Evolutionary conservation across 192 early-diverging fungal species (phyloP), one percentile per base, ranked within the genome.

Genomic region (Pecoramyces ruminantium): DNA sequence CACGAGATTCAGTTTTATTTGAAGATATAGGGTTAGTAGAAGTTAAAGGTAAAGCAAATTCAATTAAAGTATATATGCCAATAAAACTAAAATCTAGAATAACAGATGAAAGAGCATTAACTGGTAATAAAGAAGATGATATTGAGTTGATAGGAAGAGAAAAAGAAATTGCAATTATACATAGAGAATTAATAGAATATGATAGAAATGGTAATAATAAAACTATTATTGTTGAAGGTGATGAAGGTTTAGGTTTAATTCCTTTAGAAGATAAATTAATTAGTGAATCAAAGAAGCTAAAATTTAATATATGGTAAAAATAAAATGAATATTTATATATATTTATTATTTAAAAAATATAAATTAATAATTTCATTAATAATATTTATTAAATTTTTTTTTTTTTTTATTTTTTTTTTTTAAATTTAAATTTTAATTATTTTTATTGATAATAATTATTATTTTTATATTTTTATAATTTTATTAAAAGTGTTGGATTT

Each of bases 191-290:
- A 29, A 51, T 80, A 25, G 28, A 51, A 25, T 77, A 80, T 77
- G 77, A 30, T 18, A 25, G 51, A 67, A 83, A 81, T 16, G 85
- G 83, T 18, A 40, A 39, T 28, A 58, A 78, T 6, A 80, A 78
- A 6, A 34, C 86, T 8, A 29, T 89, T 14, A 77, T 89, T 29
- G 38, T 89, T 21, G 81, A 89, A 77, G 88, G 85, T 25, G 88
- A 89, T 80, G 87, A 88, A 16, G 88, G 88, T 4, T 82, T 85
- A 39, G 88, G 88, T 6, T 58, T 89, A 67, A 67, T 67, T n/a
- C 51, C 51, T 67, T 67, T 67, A 11, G 51, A 67, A 67, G 51
- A 67, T 67, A 67, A 67, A 67, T n/a, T 67, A 67, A 67, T 67
- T 21, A n/a, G 4, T 67, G 51, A 67, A 67, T 67, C 51, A 9